Evolutionary conservation across 1,284 basidiomycete species (phyloP).

Genomic region (Cutaneotrichosporon cavernicola): DNA sequence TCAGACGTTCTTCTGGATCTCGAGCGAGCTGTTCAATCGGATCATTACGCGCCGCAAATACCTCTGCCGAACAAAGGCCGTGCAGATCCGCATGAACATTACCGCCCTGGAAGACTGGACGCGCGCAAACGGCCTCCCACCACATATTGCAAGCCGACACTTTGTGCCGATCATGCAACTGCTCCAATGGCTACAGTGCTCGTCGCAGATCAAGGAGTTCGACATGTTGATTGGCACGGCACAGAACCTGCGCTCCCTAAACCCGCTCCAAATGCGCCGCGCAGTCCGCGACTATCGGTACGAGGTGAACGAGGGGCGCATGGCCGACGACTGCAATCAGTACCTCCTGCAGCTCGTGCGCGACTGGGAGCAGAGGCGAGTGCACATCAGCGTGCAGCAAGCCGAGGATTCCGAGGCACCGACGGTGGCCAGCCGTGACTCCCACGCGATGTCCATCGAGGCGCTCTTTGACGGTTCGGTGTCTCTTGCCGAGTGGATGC

Average conservation of each 20-base stretch:
- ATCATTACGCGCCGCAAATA: slow-evolving; percentile 88
- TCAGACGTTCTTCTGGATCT: slow-evolving; percentile 63
- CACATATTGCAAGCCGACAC: slow-evolving; percentile 70
- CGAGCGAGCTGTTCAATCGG: slow-evolving; percentile 89
- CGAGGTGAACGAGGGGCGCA: slow-evolving; percentile 84
- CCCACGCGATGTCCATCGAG: slow-evolving; percentile 60
- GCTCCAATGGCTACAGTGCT: slow-evolving; percentile 64
- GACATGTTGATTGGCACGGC: slow-evolving; percentile 84
- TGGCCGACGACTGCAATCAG: slow-evolving; percentile 91
- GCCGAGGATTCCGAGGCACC: slow-evolving; percentile 55
- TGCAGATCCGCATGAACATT: slow-evolving; percentile 88
- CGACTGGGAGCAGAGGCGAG: slow-evolving; percentile 88
- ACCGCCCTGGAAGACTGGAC: slow-evolving; percentile 89
- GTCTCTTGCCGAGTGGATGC: slow-evolving; percentile 69
- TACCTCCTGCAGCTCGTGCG: slow-evolving; percentile 91
- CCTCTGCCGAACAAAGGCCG: slow-evolving; percentile 82
- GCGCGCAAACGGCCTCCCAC: slow-evolving; percentile 66
- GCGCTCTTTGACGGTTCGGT: slow-evolving; percentile 68
- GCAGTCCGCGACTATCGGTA: slow-evolving; percentile 92
- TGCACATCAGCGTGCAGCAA: slow-evolving; percentile 75
- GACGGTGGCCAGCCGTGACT: slow-evolving; percentile 1
- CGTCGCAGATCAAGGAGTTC: slow-evolving; percentile 79
- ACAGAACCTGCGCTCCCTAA: slow-evolving; percentile 79
- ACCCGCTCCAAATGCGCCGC: slow-evolving; percentile 91
- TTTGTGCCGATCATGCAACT: slow-evolving; percentile 83